Evolutionary conservation across 495 filamentous ascomycete species (phyloP), one percentile per base, ranked within the genome.

Genomic region (Chaetomium fimeti): DNA sequence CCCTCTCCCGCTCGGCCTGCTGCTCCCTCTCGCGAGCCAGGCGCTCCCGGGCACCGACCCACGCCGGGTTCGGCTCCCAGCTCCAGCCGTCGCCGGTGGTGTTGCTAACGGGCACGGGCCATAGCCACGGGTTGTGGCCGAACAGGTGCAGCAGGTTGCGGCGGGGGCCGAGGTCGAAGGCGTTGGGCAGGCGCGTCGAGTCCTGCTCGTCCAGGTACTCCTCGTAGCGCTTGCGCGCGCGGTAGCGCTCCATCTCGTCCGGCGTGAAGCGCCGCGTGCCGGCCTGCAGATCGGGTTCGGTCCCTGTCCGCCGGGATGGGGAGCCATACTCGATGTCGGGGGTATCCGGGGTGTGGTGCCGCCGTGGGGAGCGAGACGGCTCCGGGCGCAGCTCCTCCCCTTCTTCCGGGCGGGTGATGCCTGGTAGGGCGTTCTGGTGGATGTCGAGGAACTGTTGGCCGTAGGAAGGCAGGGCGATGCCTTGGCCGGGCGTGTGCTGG

Each of bases 1-100:
- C 73, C 20, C 75, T 66, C 68, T 89, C 85, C 49, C 85, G 78
- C 60, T 84, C 80, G 25, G 78, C 72, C 64, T 90, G 87, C 58
- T 82, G 78, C 55, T 87, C 83, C 18, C 90, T 78, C 65, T 86
- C 82, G 5, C 75, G 57, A 2, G 84, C 80, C 36, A 91, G 70
- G 2, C 77, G 75, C 24, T 91, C 87, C 47, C 85, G 81, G 4
- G 87, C 88, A 27, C 85, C 86, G 18, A 89, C 65, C 84, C 91
- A 94, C 63, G 82, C 83, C 1, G 78, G 75, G 63, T 86, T 96
- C 1, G 92, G 84, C 70, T 96, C 92, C 94, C 94, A 98, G 68
- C 76, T 84, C 92, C 92, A 98, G n/a, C 94, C 94, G 72, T 98
- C 91, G 12, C 93, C 93, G 0, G 84, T 88, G 0, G 91, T 93